Conservation (phyloP, 768 basidiomycete genomes). For the Kwoniella mangroviensis region DNA sequence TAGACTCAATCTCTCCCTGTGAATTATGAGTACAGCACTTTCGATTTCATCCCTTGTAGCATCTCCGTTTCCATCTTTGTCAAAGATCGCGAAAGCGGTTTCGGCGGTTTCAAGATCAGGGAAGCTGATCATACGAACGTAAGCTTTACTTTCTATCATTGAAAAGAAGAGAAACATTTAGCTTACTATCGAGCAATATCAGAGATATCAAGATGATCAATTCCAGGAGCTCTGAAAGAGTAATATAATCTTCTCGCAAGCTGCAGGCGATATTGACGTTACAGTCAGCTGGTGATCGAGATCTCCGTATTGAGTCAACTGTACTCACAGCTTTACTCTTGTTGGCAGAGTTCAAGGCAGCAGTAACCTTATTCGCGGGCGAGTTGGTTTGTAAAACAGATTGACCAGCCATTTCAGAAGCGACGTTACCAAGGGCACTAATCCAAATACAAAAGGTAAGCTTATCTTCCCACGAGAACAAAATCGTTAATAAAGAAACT, state of each 20-base stretch:
- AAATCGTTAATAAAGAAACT: conserved; percentile 12
- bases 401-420: conserved; percentile 67
- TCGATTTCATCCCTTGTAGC: conserved; percentile 68
- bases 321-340: conserved; percentile 63
- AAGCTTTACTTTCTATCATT: neutral
- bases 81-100: conserved; percentile 60
- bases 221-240: conserved; percentile 71
- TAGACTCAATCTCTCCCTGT: conserved; percentile 81
- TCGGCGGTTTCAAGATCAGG: conserved; percentile 67
- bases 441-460: conserved; percentile 5
- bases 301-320: neutral
- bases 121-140: conserved; percentile 60
- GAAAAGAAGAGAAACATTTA: too few species aligned
- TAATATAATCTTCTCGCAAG: conserved; percentile 85
- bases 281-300: neutral
- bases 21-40: conserved; percentile 67
- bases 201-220: conserved; percentile 66
- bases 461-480: neutral
- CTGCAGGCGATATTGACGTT: neutral
- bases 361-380: conserved; percentile 77
- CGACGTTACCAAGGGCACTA: conserved; percentile 66
- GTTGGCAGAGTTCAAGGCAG: conserved; percentile 76
- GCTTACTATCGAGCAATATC: conserved; percentile 68
- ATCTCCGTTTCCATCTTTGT: conserved; percentile 62
- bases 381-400: conserved; percentile 84